A percentile compares a stretch with the other conserved stretches of the same genome.
These are phyloP conservation scores for Ophiostoma pallidulum DNA, from an alignment of 2,329 filamentous ascomycete species.

Conservation along the genomic window DNA sequence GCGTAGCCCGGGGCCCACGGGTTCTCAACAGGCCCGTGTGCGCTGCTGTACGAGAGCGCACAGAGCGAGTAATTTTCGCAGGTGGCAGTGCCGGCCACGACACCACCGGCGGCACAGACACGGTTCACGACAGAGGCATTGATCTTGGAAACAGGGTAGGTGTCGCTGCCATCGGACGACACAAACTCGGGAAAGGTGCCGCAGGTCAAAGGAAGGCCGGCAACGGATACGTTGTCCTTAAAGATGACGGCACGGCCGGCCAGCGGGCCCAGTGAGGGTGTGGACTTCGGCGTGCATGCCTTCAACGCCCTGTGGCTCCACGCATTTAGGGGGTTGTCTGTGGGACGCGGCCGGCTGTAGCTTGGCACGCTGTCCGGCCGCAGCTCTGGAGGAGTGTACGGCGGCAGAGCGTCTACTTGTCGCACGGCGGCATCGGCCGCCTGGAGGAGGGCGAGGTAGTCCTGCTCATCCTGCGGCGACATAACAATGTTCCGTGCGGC, in stretches of 20 bases:
- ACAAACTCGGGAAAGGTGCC: slow-evolving; percentile 34
- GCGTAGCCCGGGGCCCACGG: slow-evolving; percentile 66
- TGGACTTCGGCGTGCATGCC: too few species aligned
- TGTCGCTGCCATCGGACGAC: slow-evolving; percentile 15
- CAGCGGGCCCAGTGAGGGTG: slow-evolving; percentile 25
- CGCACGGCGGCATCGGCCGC: slow-evolving; percentile 8
- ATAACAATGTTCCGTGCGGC: not conserved
- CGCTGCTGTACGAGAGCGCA: slow-evolving; percentile 50
- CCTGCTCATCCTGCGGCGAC: slow-evolving; percentile 16
- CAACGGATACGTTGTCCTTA: slow-evolving; percentile 67
- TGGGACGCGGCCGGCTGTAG: slow-evolving; percentile 16
- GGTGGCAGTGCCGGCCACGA: slow-evolving; percentile 65
- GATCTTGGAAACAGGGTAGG: slow-evolving; percentile 60
- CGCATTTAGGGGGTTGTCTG: slow-evolving; percentile 23
- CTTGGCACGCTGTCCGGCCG: not conserved
- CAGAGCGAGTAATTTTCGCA: slow-evolving; percentile 58
- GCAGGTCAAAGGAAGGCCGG: slow-evolving; percentile 51
- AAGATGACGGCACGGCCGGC: slow-evolving; percentile 64
- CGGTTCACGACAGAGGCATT: slow-evolving; percentile 29
- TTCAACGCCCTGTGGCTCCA: slow-evolving; percentile 21
- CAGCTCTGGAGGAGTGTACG: not conserved
- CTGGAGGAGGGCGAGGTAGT: slow-evolving; percentile 20
- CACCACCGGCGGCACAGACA: slow-evolving; percentile 51
- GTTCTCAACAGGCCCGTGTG: slow-evolving; percentile 65
- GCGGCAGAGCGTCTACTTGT: slow-evolving; percentile 6